Evolutionary conservation across 768 basidiomycete species (phyloP).

Genomic region (Tubosaeta sp.): DNA sequence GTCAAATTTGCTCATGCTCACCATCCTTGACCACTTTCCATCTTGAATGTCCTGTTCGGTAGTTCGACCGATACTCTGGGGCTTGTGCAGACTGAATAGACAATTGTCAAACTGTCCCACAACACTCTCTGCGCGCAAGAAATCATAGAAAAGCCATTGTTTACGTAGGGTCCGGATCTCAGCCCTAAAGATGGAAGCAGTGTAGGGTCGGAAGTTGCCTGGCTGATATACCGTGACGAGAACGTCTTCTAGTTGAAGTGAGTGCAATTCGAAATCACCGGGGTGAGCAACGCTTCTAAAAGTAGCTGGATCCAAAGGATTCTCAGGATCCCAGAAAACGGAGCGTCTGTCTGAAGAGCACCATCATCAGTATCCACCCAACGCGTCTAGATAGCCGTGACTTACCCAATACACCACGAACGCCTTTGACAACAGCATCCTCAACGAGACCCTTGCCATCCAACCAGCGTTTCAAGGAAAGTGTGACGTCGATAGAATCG

Average conservation of each 20-base stretch:
- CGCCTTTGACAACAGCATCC: constrained; percentile 89
- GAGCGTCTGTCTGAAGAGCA: constrained; percentile 69
- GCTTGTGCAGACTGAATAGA: constrained; percentile 91
- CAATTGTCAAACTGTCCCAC: constrained; percentile 99
- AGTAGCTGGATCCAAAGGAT: constrained; percentile 72
- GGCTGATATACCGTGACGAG: constrained; percentile 95
- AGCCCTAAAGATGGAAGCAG: constrained; percentile 90
- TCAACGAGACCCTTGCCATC: constrained; percentile 93
- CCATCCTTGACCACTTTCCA: constrained; percentile 86
- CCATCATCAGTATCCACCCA: neutral
- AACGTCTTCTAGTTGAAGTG: constrained; percentile 86
- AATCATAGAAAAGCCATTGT: constrained; percentile 94
- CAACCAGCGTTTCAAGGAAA: constrained; percentile 88
- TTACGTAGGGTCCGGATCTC: constrained; percentile 81
- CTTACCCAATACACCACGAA: constrained; percentile 87
- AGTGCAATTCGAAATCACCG: constrained; percentile 91
- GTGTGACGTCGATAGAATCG: constrained; percentile 92
- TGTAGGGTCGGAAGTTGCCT: constrained; percentile 85
- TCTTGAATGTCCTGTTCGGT: constrained; percentile 82
- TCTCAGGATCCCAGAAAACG: constrained; percentile 80
- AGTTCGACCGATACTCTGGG: constrained; percentile 91
- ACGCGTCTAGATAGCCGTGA: neutral
- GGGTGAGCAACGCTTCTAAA: constrained; percentile 71
- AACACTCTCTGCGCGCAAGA: constrained; percentile 84
- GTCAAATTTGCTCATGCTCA: constrained; percentile 32